Evolutionary conservation across 768 basidiomycete genomes (phyloP).

Genomic region (Panellus pusillus): DNA sequence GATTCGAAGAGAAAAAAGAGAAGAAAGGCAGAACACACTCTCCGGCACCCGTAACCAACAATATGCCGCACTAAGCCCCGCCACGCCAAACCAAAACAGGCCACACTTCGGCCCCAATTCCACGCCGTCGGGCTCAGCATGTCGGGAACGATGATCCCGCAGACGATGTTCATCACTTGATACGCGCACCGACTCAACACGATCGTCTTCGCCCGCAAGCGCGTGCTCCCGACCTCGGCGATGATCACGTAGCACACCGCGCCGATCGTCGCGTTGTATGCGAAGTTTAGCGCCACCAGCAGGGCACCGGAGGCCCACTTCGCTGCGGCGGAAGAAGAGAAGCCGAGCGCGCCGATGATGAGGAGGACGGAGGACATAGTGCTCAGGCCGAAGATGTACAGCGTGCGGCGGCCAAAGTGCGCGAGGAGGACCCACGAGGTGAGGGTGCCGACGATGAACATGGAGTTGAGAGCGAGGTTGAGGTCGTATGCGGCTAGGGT

Average conservation of each 20-base stretch:
- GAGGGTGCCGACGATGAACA: slow-evolving; percentile 29
- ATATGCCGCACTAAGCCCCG: slow-evolving; percentile 18
- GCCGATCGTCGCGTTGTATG: slow-evolving; percentile 26
- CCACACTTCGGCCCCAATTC: slow-evolving; percentile 26
- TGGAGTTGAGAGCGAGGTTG: slow-evolving; percentile 25
- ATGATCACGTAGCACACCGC: slow-evolving; percentile 26
- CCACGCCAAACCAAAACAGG: slow-evolving; percentile 23
- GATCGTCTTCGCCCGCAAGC: slow-evolving; percentile 25
- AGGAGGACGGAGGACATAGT: slow-evolving; percentile 23
- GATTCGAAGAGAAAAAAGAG: neutral
- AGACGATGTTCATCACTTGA: slow-evolving; percentile 23
- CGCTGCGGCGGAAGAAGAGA: slow-evolving; percentile 5
- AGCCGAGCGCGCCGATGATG: slow-evolving; percentile 24
- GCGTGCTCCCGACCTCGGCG: slow-evolving; percentile 22
- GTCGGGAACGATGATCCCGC: slow-evolving; percentile 23
- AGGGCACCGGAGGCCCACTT: slow-evolving; percentile 22
- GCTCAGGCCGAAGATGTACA: slow-evolving; percentile 22
- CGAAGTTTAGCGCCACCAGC: slow-evolving; percentile 23
- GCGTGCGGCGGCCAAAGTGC: slow-evolving; percentile 23
- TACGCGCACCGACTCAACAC: slow-evolving; percentile 23
- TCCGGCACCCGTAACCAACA: slow-evolving; percentile 23
- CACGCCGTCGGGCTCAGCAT: slow-evolving; percentile 26
- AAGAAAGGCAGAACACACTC: slow-evolving; percentile 4
- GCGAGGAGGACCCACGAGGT: slow-evolving; percentile 24
- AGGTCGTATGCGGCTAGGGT: slow-evolving; percentile 19